Evolutionary conservation across 2,329 filamentous ascomycete species (phyloP).

Genomic region (Clarireedia monteithiana): DNA sequence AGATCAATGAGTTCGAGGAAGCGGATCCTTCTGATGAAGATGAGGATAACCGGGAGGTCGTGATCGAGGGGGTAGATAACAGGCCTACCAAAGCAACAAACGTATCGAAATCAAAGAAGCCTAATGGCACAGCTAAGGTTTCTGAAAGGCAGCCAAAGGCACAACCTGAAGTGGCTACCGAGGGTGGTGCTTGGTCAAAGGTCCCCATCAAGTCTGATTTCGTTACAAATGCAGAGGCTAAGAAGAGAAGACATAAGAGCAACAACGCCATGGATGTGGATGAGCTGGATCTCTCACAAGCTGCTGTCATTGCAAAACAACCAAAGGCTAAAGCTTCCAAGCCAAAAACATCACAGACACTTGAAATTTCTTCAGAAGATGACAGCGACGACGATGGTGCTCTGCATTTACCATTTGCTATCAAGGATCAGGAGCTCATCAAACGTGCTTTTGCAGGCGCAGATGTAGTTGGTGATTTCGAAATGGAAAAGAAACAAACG

Average conservation of each 20-base stretch:
- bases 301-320: conserved; percentile 25
- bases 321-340: conserved; percentile 20
- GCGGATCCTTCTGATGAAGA: conserved; percentile 40
- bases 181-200: conserved; percentile 30
- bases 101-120: conserved; percentile 8
- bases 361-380: conserved; percentile 24
- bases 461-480: conserved; percentile 75
- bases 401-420: conserved; percentile 47
- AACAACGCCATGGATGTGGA: conserved; percentile 27
- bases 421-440: conserved; percentile 60
- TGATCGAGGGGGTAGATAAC: conserved; percentile 15
- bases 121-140: conserved; percentile 9
- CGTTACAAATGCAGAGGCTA: conserved; percentile 24
- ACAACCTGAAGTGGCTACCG: conserved; percentile 11
- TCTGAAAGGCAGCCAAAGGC: neutral
- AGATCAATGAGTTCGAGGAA: conserved; percentile 52
- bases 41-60: conserved; percentile 29
- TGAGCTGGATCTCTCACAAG: conserved; percentile 27
- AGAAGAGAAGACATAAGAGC: conserved; percentile 26
- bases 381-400: conserved; percentile 40
- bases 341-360: conserved; percentile 18
- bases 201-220: conserved; percentile 17
- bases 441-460: conserved; percentile 81
- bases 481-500: conserved; percentile 65
- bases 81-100: neutral